Evolutionary conservation across 169 alveolate species (phyloP), one percentile per base, ranked within the genome.

Genomic region (Plasmodium knowlesi): DNA sequence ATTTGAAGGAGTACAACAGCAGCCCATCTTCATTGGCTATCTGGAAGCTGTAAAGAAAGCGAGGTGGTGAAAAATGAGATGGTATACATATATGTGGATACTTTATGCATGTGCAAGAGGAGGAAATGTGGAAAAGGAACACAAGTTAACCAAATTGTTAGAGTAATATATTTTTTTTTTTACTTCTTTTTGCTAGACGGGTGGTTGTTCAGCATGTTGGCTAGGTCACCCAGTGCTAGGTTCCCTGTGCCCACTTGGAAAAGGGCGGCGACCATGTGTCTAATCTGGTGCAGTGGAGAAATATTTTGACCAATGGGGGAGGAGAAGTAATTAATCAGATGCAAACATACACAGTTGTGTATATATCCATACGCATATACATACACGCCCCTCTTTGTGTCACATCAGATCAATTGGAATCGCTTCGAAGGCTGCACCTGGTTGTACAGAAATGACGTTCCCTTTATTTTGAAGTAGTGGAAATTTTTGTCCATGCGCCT

Each of bases 391-490:
- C 30, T 37, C 54, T 78, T 78, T 22, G 57, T 0, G 54, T 19
- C 22, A 12, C 9, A 1, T 8, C 61, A 9, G 16, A 50, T 8
- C 61, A 50, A 14, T 50, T 14, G 19, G 28, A 32, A 61, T 39
- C 46, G 5, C 5, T 39, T 3, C 3, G 16, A 3, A 0, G 61
- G 12, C 37, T 25, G 28, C 19, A 89, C 94, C 34, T 89, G 94
- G 83, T 89, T 89, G 57, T 89, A 89, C 22, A 89, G 73, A 32
- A 89, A 89, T 1, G 94, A 89, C 22, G 79, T 67, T 14, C 94
- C 94, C 53, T 89, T 89, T 43, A 89, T 89, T 89, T 89, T 89
- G 82, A 89, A 89, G 50, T 89, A 89, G 34, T 78, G 50, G 72
- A 89, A 89, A 16, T 89, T 37, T 37, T 61, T 79, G 71, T 89